Evolutionary conservation across 306 rosid genomes (phyloP).

Genomic region (Abrus precatorius): DNA sequence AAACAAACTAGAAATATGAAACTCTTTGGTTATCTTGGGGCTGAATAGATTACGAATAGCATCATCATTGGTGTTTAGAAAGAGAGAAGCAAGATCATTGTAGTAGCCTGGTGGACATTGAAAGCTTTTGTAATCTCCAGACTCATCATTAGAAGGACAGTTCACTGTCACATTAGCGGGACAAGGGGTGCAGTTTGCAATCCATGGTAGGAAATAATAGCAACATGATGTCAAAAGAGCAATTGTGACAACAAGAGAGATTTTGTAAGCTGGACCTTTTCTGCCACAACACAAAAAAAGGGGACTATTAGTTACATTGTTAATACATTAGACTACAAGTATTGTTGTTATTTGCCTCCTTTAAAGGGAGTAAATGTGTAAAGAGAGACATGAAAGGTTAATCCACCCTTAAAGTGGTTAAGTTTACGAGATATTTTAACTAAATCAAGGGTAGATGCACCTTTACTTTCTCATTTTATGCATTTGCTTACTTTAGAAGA

Average conservation of each 20-base stretch:
- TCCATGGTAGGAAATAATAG: constrained; percentile 80
- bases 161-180: constrained; percentile 55
- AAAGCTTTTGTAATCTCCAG: constrained; percentile 84
- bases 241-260: constrained; percentile 66
- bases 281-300: constrained; percentile 62
- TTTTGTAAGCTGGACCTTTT: constrained; percentile 70
- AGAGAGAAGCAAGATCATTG: constrained; percentile 95
- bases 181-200: constrained; percentile 73
- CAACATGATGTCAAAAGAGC: constrained; percentile 81
- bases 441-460: neutral
- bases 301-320: constrained; percentile 8
- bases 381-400: neutral
- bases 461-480: neutral
- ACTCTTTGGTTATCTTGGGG: constrained; percentile 65
- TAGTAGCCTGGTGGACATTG: constrained; percentile 84
- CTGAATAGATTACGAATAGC: constrained; percentile 90
- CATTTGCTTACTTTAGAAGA: neutral
- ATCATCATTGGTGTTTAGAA: constrained; percentile 88
- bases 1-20: constrained; percentile 70
- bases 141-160: constrained; percentile 72
- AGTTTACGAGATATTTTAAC: neutral
- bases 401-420: neutral
- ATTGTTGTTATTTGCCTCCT: neutral
- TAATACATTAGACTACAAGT: constrained; percentile 2
- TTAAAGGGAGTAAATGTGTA: neutral